These are phyloP conservation scores for Dryadomyces sulphureus DNA, from an alignment of 2,329 filamentous ascomycete genomes.

Conservation along the genomic window DNA sequence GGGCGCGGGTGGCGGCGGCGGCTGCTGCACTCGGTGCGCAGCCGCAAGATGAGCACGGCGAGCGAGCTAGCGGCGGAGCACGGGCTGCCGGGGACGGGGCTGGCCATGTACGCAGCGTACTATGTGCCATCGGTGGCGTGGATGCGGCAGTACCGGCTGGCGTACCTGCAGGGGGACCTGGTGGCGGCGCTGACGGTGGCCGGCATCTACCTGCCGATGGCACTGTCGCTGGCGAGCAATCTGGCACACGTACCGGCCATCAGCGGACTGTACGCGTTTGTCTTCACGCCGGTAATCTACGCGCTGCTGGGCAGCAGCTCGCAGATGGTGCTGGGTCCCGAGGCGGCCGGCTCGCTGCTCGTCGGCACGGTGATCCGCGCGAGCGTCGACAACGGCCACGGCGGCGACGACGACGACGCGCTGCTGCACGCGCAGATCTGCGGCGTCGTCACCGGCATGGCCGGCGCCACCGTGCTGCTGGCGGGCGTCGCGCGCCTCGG, in stretches of 20 bases:
- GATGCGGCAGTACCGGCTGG: constrained; percentile 73
- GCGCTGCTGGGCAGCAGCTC: constrained; percentile 83
- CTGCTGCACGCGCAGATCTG: constrained; percentile 67
- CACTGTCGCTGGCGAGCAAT: constrained; percentile 81
- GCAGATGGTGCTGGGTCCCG: constrained; percentile 85
- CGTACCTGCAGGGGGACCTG: constrained; percentile 73
- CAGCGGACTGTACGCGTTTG: constrained; percentile 86
- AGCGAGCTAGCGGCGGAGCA: constrained; percentile 56
- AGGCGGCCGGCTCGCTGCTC: constrained; percentile 83
- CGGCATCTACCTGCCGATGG: constrained; percentile 98
- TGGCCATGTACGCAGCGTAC: constrained; percentile 78
- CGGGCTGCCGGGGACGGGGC: constrained; percentile 55
- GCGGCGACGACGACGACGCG: constrained; percentile 47
- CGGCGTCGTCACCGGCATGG: constrained; percentile 75
- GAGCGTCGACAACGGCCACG: constrained; percentile 54
- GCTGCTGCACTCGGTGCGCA: constrained; percentile 16
- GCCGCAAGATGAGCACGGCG: constrained; percentile 57
- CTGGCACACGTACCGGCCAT: constrained; percentile 86
- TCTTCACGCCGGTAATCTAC: constrained; percentile 84
- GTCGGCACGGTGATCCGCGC: constrained; percentile 75
- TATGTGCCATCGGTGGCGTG: constrained; percentile 87
- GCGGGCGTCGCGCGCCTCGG: constrained; percentile 76
- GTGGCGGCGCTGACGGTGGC: constrained; percentile 86
- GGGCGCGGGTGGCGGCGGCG: constrained; percentile 31
- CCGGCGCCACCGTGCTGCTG: constrained; percentile 76